Percentiles rank a stretch among this genome's conserved stretches.
These are phyloP conservation scores for Petunia axillaris DNA, from an alignment of 257 asterid genomes.

Conservation along the genomic window DNA sequence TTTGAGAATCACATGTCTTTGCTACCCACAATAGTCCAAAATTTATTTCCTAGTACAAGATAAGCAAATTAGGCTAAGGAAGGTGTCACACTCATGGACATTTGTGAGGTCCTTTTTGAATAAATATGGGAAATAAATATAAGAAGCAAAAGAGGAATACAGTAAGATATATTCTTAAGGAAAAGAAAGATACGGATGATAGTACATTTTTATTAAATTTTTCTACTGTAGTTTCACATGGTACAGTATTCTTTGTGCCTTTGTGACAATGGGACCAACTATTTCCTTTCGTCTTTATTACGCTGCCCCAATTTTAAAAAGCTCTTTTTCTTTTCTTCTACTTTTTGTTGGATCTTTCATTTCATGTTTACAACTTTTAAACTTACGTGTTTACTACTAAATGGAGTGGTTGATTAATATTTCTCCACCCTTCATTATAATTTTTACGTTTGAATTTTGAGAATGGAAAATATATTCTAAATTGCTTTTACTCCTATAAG, in stretches of 20 bases:
- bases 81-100: background rate
- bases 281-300: constrained; percentile 27
- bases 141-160: constrained; percentile 23
- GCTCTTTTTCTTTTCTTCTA: constrained; percentile 36
- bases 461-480: too few species aligned
- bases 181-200: constrained; percentile 22
- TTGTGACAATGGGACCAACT: constrained; percentile 37
- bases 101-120: background rate
- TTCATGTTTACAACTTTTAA: background rate
- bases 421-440: too few species aligned
- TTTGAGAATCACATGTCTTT: constrained; percentile 24
- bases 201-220: constrained; percentile 16
- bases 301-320: constrained; percentile 32
- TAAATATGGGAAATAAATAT: constrained; percentile 29
- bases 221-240: constrained; percentile 46
- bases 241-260: constrained; percentile 24
- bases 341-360: background rate
- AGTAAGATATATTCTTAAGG: constrained; percentile 38
- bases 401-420: too few species aligned
- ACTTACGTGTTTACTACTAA: too few species aligned
- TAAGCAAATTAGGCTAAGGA: background rate
- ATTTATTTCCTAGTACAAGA: constrained; percentile 16
- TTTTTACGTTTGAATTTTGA: too few species aligned
- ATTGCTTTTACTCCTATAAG: too few species aligned
- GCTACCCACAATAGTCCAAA: background rate